Evolutionary conservation across 2,329 filamentous ascomycete genomes (phyloP).

Genomic region (Macroventuria anomochaeta): DNA sequence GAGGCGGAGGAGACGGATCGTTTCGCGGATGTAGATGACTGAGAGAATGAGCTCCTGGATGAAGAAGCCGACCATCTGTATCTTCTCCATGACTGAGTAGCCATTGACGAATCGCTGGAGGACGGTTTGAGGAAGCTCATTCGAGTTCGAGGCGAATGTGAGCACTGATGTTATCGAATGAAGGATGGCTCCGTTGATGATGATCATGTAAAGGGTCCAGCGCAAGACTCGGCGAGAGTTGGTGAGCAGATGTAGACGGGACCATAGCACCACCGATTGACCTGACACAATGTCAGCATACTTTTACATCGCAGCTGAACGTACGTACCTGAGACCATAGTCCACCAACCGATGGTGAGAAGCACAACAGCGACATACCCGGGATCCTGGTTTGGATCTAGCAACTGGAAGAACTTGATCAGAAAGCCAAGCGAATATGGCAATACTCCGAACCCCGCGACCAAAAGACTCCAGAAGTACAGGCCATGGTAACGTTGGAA

Average conservation of each 20-base stretch:
- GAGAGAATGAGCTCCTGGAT: constrained; percentile 50
- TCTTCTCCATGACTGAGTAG: constrained; percentile 54
- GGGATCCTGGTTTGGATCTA: constrained; percentile 32
- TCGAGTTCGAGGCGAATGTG: constrained; percentile 59
- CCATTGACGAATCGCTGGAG: constrained; percentile 40
- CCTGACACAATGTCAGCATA: constrained; percentile 42
- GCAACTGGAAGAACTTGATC: constrained; percentile 50
- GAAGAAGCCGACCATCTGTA: constrained; percentile 54
- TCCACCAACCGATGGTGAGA: constrained; percentile 62
- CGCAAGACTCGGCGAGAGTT: constrained; percentile 58
- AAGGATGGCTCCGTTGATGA: constrained; percentile 60
- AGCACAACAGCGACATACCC: constrained; percentile 53
- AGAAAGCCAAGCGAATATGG: constrained; percentile 58
- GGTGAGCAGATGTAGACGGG: constrained; percentile 65
- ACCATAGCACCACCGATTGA: constrained; percentile 67
- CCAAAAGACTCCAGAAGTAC: constrained; percentile 59
- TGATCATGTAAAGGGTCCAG: constrained; percentile 64
- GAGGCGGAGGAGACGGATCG: constrained; percentile 53
- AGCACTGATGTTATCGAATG: constrained; percentile 63
- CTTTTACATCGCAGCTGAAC: background rate
- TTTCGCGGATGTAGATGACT: constrained; percentile 61
- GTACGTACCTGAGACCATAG: constrained; percentile 60
- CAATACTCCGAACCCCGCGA: constrained; percentile 53
- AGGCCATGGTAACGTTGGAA: constrained; percentile 57
- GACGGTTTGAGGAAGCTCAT: constrained; percentile 25